Conservation (phyloP, 371 early-diverging fungal species). For the Syncephalastrum contaminatum region DNA sequence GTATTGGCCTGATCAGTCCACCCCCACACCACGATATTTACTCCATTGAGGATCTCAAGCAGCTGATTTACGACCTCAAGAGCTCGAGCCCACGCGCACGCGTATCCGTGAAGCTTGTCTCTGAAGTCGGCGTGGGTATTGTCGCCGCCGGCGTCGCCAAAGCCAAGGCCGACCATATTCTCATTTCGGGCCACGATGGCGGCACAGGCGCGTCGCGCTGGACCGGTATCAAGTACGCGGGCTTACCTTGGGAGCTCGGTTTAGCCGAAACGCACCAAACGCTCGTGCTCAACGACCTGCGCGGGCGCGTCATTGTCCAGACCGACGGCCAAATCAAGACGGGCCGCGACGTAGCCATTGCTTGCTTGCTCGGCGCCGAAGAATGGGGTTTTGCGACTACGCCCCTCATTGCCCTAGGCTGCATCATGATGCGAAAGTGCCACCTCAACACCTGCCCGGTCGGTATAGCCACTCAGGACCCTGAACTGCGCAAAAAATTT, state of each 20-base stretch:
- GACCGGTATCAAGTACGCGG: constrained; percentile 98
- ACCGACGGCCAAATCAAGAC: constrained; percentile 98
- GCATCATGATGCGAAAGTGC: constrained; percentile 91
- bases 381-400: constrained; percentile 98
- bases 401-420: constrained; percentile 96
- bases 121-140: constrained; percentile 96
- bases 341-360: constrained; percentile 93
- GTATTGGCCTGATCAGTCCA: constrained; percentile 94
- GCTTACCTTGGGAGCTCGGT: constrained; percentile 97
- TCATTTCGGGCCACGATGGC: constrained; percentile 96
- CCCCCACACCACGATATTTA: constrained; percentile 98
- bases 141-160: constrained; percentile 97
- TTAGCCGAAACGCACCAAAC: constrained; percentile 97
- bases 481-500: constrained; percentile 90
- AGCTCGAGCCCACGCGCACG: constrained; percentile 88
- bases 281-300: constrained; percentile 90
- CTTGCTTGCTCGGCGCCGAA: constrained; percentile 95
- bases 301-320: constrained; percentile 93
- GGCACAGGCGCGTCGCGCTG: constrained; percentile 97
- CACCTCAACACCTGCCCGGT: constrained; percentile 92
- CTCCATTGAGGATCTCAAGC: constrained; percentile 96
- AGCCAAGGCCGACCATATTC: constrained; percentile 94
- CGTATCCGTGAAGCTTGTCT: constrained; percentile 95
- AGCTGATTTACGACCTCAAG: constrained; percentile 96
- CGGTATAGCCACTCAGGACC: constrained; percentile 97